Conservation (phyloP, 2,329 filamentous ascomycete species). For the Microdochium nivale region DNA sequence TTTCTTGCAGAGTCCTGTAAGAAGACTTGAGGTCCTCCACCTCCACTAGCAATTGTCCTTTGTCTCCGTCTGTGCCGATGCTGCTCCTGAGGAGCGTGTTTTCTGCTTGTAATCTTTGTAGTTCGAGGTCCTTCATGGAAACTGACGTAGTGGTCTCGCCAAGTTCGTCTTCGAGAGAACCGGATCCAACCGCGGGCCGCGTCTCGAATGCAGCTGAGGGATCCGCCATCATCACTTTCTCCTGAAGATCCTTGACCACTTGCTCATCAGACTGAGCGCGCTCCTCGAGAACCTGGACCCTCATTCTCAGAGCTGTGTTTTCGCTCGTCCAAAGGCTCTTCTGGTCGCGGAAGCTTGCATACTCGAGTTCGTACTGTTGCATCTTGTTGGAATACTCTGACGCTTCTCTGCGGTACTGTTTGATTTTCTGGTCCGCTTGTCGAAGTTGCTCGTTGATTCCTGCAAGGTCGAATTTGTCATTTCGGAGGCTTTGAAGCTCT, state of each 20-base stretch:
- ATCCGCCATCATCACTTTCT: conserved; percentile 37
- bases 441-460: conserved; percentile 26
- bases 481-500: conserved; percentile 46
- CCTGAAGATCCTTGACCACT: conserved; percentile 50
- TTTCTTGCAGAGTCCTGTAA: conserved; percentile 42
- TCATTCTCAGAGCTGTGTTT: conserved; percentile 31
- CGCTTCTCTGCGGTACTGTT: conserved; percentile 22
- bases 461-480: conserved; percentile 44
- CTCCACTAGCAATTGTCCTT: conserved; percentile 43
- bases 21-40: conserved; percentile 45
- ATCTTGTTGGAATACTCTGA: conserved; percentile 23
- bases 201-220: conserved; percentile 25
- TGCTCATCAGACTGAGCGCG: conserved; percentile 41
- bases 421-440: conserved; percentile 21
- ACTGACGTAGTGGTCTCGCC: conserved; percentile 32
- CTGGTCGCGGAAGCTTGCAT: conserved; percentile 33
- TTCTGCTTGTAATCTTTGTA: conserved; percentile 53
- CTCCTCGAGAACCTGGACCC: conserved; percentile 27
- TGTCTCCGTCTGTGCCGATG: conserved; percentile 44
- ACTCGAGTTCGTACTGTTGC: conserved; percentile 25
- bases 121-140: conserved; percentile 36
- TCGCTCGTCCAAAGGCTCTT: conserved; percentile 31
- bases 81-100: conserved; percentile 49
- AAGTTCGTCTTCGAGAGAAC: conserved; percentile 50
- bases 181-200: conserved; percentile 10